phyloP scores from a whole-genome alignment of 78 protist species.

The Isochrysis galbana region DNA sequence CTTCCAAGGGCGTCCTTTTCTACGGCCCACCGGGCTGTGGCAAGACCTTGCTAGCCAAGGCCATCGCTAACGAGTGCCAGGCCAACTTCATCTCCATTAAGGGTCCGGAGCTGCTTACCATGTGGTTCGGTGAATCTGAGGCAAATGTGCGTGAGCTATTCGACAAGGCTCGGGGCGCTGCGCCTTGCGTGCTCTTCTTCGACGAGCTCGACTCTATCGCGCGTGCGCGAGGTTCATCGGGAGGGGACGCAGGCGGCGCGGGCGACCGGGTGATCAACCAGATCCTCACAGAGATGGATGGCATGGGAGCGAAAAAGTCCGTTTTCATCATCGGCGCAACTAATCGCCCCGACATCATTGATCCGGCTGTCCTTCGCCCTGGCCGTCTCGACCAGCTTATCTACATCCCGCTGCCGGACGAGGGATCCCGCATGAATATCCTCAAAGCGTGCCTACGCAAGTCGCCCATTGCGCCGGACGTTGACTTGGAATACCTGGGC shows the following conservation, averaged over 20 bases:
- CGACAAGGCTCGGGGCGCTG: conserved; percentile 99
- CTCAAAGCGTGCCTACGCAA: conserved; percentile 86
- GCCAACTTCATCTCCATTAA: conserved; percentile 99
- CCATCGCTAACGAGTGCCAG: conserved; percentile 99
- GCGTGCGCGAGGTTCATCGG: conserved; percentile 90
- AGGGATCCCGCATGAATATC: conserved; percentile 85
- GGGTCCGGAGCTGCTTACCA: conserved; percentile 98
- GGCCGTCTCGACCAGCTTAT: conserved; percentile 98
- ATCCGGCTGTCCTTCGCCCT: conserved; percentile 99
- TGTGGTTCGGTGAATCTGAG: conserved; percentile 99
- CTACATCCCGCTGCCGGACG: conserved; percentile 99
- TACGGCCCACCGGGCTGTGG: conserved; percentile 99
- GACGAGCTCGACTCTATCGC: conserved; percentile 99
- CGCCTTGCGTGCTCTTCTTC: conserved; percentile 99
- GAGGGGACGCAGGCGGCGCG: conserved; percentile 99
- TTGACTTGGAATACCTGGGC: conserved; percentile 90
- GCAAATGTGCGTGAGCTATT: conserved; percentile 99
- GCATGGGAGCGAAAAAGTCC: conserved; percentile 97
- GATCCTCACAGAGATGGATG: conserved; percentile 99
- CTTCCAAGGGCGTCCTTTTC: conserved; percentile 98
- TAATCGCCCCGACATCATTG: conserved; percentile 99
- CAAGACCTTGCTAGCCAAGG: conserved; percentile 99
- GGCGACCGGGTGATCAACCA: conserved; percentile 99
- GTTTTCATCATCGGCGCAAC: conserved; percentile 99
- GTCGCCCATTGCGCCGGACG: conserved; percentile 68